Percentiles rank a stretch among this genome's conserved stretches.
Conservation (phyloP, 192 early-diverging fungal species). For the Paraglomus brasilianum region DNA sequence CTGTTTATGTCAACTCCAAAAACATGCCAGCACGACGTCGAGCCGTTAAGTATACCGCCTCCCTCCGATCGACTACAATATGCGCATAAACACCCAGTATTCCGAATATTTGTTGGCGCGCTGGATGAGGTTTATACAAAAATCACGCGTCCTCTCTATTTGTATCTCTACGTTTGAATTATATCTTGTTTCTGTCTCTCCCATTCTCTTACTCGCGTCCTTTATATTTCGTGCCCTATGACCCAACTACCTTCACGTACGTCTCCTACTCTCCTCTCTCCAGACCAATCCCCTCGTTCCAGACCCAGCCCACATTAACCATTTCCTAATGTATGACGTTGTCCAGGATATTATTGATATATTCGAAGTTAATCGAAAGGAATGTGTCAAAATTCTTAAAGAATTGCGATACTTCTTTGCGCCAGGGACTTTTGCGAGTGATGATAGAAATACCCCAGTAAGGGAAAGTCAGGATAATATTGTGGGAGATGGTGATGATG, state of each 20-base stretch:
- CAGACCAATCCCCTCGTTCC: neutral
- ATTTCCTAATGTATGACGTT: slow-evolving; percentile 80
- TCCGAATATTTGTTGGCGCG: slow-evolving; percentile 42
- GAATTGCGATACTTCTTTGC: slow-evolving; percentile 60
- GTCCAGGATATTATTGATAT: slow-evolving; percentile 77
- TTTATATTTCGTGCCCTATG: too few species aligned
- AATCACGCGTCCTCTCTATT: slow-evolving; percentile 8
- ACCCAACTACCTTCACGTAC: too few species aligned
- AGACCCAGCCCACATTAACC: slow-evolving; percentile 32
- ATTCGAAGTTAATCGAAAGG: slow-evolving; percentile 91
- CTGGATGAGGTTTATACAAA: slow-evolving; percentile 30
- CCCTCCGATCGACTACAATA: slow-evolving; percentile 35
- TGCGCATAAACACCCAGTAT: slow-evolving; percentile 36
- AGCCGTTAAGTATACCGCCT: slow-evolving; percentile 40
- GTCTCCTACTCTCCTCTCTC: neutral
- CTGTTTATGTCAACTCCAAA: neutral
- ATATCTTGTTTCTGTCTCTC: too few species aligned
- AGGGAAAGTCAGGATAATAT: neutral
- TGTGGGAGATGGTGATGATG: too few species aligned
- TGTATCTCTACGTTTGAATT: neutral
- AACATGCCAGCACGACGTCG: slow-evolving; percentile 48
- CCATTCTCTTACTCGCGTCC: too few species aligned
- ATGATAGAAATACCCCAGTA: slow-evolving; percentile 32
- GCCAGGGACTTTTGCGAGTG: slow-evolving; percentile 40
- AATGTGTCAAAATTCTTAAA: slow-evolving; percentile 75